Percentiles rank a stretch among this genome's conserved stretches.
phyloP scores from a whole-genome alignment of 305 asterid genomes.

The Fraxinus velutina region DNA sequence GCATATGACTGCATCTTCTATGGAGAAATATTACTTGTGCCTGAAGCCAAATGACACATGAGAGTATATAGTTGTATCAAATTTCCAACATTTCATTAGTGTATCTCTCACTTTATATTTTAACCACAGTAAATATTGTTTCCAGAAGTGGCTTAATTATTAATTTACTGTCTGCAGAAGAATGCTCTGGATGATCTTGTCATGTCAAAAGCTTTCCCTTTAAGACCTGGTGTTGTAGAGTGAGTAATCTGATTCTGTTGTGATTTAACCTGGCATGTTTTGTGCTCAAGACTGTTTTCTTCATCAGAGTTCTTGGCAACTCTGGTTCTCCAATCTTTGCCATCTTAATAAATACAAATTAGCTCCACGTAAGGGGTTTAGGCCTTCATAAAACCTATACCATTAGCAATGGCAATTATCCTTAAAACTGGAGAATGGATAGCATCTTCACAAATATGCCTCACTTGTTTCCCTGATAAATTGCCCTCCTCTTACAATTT shows the following conservation, averaged over 20 bases:
- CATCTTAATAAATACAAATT: background rate
- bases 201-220: conserved; percentile 53
- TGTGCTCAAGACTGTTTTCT: conserved; percentile 6
- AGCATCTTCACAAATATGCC: background rate
- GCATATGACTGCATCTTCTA: background rate
- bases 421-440: background rate
- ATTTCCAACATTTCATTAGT: background rate
- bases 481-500: background rate
- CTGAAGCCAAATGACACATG: background rate
- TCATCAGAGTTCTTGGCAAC: background rate
- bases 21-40: background rate
- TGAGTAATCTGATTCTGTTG: conserved; percentile 40
- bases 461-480: background rate
- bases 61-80: background rate
- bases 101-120: background rate
- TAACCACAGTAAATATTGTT: background rate
- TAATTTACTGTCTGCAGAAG: conserved; percentile 58
- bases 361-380: background rate
- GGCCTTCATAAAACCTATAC: background rate
- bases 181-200: conserved; percentile 78
- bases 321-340: background rate
- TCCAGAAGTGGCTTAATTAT: conserved; percentile 23
- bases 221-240: conserved; percentile 84
- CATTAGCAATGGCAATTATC: background rate
- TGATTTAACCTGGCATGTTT: conserved; percentile 13